Percentiles rank a stretch among this genome's conserved stretches.
Conservation (phyloP, 129 eudicot species). For the Centella asiatica region DNA sequence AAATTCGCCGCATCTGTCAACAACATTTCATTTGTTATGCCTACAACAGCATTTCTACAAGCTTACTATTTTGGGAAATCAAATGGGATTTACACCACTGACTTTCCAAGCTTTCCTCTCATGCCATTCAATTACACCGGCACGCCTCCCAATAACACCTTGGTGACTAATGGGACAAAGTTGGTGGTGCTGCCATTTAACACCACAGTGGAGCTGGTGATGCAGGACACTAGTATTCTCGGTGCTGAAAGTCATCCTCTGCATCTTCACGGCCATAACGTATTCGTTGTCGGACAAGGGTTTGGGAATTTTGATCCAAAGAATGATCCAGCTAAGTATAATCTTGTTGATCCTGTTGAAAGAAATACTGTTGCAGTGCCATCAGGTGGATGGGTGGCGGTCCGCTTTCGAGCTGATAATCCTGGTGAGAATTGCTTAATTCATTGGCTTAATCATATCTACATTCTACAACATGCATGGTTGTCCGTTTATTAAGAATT, state of each 20-base stretch:
- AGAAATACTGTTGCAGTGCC: conserved; percentile 63
- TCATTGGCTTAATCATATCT: too few species aligned
- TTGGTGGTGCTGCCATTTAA: conserved; percentile 49
- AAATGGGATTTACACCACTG: conserved; percentile 44
- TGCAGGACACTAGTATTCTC: conserved; percentile 60
- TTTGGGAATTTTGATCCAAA: conserved; percentile 53
- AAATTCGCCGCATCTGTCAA: conserved; percentile 54
- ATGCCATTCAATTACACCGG: conserved; percentile 55
- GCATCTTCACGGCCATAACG: conserved; percentile 51
- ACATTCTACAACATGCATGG: neutral
- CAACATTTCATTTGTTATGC: conserved; percentile 48
- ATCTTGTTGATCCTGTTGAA: conserved; percentile 57
- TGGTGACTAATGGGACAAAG: conserved; percentile 40
- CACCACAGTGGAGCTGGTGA: conserved; percentile 51
- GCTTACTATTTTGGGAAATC: conserved; percentile 31
- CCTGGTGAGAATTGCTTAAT: conserved; percentile 34
- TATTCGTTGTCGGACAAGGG: conserved; percentile 64
- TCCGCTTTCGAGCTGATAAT: conserved; percentile 59
- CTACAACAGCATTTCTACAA: conserved; percentile 51
- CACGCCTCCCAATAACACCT: conserved; percentile 54
- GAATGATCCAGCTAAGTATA: conserved; percentile 41
- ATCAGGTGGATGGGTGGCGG: conserved; percentile 74
- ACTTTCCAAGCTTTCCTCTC: conserved; percentile 42
- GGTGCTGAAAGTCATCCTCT: conserved; percentile 68
- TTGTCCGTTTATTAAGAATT: neutral